Percentiles rank a stretch among this genome's conserved stretches.
Evolutionary conservation across 352 stramenopile genomes (phyloP).

Genomic region (Aphanomyces astaci): DNA sequence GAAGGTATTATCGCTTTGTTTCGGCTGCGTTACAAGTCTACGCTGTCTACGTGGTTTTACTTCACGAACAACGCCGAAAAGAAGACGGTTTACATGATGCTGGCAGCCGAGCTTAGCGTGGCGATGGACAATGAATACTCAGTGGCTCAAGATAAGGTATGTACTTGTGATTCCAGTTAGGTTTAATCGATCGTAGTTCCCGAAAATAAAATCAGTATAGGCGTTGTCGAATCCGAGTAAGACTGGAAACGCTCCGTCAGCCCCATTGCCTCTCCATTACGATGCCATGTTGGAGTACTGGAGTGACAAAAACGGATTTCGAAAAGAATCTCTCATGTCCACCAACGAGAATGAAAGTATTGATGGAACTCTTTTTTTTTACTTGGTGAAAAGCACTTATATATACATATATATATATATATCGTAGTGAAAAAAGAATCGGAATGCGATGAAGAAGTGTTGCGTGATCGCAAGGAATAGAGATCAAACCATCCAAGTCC

Average conservation of each 20-base stretch:
- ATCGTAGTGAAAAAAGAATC: neutral
- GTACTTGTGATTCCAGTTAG: no score
- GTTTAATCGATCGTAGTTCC: no score
- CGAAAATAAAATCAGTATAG: neutral
- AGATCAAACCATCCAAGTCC: no score
- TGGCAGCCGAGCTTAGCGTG: neutral
- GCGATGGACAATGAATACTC: neutral
- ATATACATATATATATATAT: no score
- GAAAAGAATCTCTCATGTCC: neutral
- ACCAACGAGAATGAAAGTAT: neutral
- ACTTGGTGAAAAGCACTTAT: no score
- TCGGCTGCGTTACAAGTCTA: neutral
- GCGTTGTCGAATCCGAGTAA: neutral
- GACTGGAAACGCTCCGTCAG: neutral
- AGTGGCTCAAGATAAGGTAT: no score
- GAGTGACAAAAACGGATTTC: neutral
- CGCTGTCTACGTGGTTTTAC: neutral
- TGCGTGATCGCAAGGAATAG: no score
- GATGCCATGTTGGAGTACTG: constrained; percentile 2
- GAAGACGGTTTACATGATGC: neutral
- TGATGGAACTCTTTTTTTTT: neutral
- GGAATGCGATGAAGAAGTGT: neutral
- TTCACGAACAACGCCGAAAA: constrained; percentile 4
- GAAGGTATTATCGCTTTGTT: neutral
- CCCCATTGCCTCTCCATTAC: neutral